Percentiles rank a stretch among this genome's conserved stretches.
phyloP scores from a whole-genome alignment of 768 basidiomycete genomes.

The Leccinum truebloodii region DNA sequence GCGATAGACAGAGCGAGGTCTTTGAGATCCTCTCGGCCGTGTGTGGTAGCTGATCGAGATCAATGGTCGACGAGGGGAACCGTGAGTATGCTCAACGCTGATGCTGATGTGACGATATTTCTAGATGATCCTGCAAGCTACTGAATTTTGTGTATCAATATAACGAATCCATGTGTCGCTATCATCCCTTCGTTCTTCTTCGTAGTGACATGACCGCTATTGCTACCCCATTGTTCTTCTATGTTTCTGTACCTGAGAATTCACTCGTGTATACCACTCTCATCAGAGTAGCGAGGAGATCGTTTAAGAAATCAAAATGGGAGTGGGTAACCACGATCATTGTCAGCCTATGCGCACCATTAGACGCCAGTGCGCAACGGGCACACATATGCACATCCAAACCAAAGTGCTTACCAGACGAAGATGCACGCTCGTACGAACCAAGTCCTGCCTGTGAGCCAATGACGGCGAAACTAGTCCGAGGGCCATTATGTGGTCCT shows the following conservation, averaged over 20 bases:
- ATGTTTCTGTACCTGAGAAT: not conserved
- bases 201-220: not conserved
- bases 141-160: not conserved
- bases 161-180: too few species aligned
- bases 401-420: not conserved
- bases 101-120: not conserved
- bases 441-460: not conserved
- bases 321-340: not conserved
- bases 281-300: not conserved
- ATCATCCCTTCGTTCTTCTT: not conserved
- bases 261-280: not conserved
- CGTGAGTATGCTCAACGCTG: not conserved
- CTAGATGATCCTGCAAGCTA: not conserved
- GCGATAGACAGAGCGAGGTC: conserved; percentile 66
- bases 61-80: not conserved
- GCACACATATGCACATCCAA: not conserved
- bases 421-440: not conserved
- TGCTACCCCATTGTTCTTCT: not conserved
- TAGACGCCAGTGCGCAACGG: not conserved
- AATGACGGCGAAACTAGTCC: not conserved
- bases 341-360: not conserved
- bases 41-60: conserved; percentile 17
- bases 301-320: not conserved
- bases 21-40: conserved; percentile 53
- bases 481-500: too few species aligned